A percentile compares a stretch with the other conserved stretches of the same genome.
Evolutionary conservation across 2,329 filamentous ascomycete genomes (phyloP).

Genomic region (Knufia petricola): DNA sequence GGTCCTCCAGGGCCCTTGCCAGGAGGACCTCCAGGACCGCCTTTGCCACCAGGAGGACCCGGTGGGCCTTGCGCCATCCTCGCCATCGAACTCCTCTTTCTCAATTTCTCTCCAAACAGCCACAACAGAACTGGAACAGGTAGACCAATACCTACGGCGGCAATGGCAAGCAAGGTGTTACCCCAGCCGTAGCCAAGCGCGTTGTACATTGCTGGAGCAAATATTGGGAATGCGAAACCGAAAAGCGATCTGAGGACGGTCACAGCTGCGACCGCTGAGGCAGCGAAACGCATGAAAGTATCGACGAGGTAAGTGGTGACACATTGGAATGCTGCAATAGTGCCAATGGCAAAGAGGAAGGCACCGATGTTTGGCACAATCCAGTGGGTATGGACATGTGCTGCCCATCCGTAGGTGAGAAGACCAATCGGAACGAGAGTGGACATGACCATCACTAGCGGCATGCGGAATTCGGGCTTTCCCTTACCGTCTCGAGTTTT

Average conservation of each 20-base stretch:
- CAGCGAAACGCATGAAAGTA: conserved; percentile 39
- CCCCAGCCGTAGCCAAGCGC: conserved; percentile 32
- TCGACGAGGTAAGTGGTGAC: conserved; percentile 30
- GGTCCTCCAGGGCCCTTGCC: background rate
- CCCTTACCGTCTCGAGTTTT: conserved; percentile 21
- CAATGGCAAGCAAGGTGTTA: conserved; percentile 38
- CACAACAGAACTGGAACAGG: conserved; percentile 39
- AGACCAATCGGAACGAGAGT: conserved; percentile 40
- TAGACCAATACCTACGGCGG: conserved; percentile 31
- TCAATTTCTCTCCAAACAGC: conserved; percentile 35
- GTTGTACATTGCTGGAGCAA: conserved; percentile 36
- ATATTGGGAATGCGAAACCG: conserved; percentile 43
- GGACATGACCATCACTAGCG: conserved; percentile 43
- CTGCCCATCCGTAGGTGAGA: conserved; percentile 43
- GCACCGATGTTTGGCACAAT: conserved; percentile 40
- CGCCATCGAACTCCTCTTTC: conserved; percentile 26
- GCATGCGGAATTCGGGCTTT: conserved; percentile 47
- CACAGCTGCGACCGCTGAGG: conserved; percentile 39
- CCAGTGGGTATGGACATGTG: conserved; percentile 36
- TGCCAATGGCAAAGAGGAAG: conserved; percentile 34
- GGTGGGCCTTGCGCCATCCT: background rate
- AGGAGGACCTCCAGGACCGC: background rate
- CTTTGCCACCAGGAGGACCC: background rate
- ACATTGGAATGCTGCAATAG: conserved; percentile 23
- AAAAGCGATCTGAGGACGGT: conserved; percentile 39